phyloP scores from a whole-genome alignment of 2,329 filamentous ascomycete species.

The Scedosporium minutisporum region DNA sequence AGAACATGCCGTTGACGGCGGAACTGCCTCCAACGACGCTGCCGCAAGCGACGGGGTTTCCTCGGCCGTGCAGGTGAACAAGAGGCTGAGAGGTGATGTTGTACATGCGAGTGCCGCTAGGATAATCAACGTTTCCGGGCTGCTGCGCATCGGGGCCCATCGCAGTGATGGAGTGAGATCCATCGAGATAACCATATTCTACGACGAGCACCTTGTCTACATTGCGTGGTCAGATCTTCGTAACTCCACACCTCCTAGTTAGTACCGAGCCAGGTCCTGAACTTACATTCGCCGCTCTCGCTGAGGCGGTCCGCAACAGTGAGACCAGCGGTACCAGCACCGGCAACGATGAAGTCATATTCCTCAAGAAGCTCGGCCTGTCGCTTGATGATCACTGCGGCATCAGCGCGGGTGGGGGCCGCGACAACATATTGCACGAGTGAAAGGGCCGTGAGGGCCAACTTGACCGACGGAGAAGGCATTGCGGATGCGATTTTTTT shows the following conservation, averaged over 20 bases:
- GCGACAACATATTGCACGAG: not conserved
- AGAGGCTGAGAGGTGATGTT: slow-evolving; percentile 17
- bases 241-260: not conserved
- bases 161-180: slow-evolving; percentile 6
- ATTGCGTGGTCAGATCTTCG: not conserved
- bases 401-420: not conserved
- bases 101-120: slow-evolving; percentile 15
- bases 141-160: slow-evolving; percentile 6
- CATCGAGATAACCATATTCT: slow-evolving; percentile 14
- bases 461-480: not conserved
- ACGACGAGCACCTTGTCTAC: slow-evolving; percentile 13
- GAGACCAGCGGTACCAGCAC: slow-evolving; percentile 10
- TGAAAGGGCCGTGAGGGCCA: slow-evolving; percentile 3
- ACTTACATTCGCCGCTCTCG: slow-evolving; percentile 11
- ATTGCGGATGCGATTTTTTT: not conserved
- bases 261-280: not conserved
- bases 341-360: slow-evolving; percentile 13
- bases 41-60: slow-evolving; percentile 7
- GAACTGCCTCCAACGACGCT: slow-evolving; percentile 11
- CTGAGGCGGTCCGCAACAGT: slow-evolving; percentile 11
- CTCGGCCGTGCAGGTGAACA: slow-evolving; percentile 11
- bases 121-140: not conserved
- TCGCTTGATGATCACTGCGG: slow-evolving; percentile 4
- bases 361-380: slow-evolving; percentile 9
- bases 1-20: slow-evolving; percentile 12